Conservation (phyloP, 2,329 filamentous ascomycete species). For the Tolypocladium ovalisporum region DNA sequence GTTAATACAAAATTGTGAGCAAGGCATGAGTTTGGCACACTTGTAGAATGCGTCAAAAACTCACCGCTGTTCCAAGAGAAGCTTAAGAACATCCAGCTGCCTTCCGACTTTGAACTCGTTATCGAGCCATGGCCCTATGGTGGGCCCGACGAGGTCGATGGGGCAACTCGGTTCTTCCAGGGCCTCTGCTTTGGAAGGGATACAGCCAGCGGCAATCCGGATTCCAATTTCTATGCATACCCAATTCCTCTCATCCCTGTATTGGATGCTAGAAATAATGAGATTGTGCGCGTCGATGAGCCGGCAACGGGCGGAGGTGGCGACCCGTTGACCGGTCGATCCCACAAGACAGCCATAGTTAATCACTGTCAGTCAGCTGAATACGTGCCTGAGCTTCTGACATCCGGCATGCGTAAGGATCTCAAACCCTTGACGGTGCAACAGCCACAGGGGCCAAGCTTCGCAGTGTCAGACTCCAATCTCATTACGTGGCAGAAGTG, state of each 20-base stretch:
- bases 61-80: slow-evolving; percentile 20
- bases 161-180: slow-evolving; percentile 20
- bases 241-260: slow-evolving; percentile 38
- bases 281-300: slow-evolving; percentile 22
- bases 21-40: slow-evolving; percentile 22
- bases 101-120: slow-evolving; percentile 16
- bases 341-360: slow-evolving; percentile 8
- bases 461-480: slow-evolving; percentile 30
- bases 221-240: slow-evolving; percentile 46
- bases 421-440: slow-evolving; percentile 46
- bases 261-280: slow-evolving; percentile 16
- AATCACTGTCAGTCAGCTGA: slow-evolving; percentile 23
- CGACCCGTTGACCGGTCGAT: slow-evolving; percentile 12
- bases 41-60: slow-evolving; percentile 16
- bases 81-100: slow-evolving; percentile 14
- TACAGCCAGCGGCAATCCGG: slow-evolving; percentile 23
- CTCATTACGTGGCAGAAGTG: slow-evolving; percentile 51
- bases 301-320: slow-evolving; percentile 20
- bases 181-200: slow-evolving; percentile 21
- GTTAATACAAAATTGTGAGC: background rate
- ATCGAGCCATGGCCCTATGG: slow-evolving; percentile 24
- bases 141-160: slow-evolving; percentile 17
- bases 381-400: slow-evolving; percentile 30
- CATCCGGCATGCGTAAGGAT: slow-evolving; percentile 31
- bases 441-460: slow-evolving; percentile 26